These are phyloP conservation scores for Yarrowia phangngaensis DNA, from an alignment of 805 yeast species.

Conservation along the genomic window DNA sequence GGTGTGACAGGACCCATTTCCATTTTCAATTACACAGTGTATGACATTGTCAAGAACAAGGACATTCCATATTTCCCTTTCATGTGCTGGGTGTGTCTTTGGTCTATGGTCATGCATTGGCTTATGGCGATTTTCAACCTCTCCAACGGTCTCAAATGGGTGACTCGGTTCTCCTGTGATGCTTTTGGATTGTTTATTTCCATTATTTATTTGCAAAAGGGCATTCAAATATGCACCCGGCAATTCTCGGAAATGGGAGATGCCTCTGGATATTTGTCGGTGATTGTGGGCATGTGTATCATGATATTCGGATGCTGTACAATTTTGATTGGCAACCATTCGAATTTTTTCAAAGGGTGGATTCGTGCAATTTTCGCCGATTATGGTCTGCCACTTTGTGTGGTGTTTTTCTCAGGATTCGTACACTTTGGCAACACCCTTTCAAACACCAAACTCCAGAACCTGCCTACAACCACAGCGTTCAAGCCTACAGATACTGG, in stretches of 20 bases:
- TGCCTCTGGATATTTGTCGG: slow-evolving; percentile 62
- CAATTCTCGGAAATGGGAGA: slow-evolving; percentile 54
- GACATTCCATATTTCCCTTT: slow-evolving; percentile 67
- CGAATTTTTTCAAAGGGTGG: slow-evolving; percentile 57
- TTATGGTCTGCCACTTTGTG: slow-evolving; percentile 78
- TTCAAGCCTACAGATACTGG: slow-evolving; percentile 63
- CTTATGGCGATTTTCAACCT: slow-evolving; percentile 65
- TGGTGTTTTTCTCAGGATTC: slow-evolving; percentile 88
- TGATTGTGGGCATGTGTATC: slow-evolving; percentile 72
- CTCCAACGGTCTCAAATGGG: slow-evolving; percentile 62
- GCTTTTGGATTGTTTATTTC: slow-evolving; percentile 90
- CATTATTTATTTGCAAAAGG: slow-evolving; percentile 83
- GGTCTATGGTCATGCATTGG: slow-evolving; percentile 84
- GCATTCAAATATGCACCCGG: slow-evolving; percentile 69
- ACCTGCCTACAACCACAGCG: slow-evolving; percentile 64
- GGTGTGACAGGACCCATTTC: slow-evolving; percentile 97
- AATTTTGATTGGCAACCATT: slow-evolving; percentile 50
- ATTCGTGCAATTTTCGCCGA: slow-evolving; percentile 72
- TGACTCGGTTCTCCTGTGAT: slow-evolving; percentile 82
- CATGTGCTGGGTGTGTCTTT: slow-evolving; percentile 92
- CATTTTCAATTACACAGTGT: slow-evolving; percentile 87
- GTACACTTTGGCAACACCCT: slow-evolving; percentile 85
- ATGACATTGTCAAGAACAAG: slow-evolving; percentile 57
- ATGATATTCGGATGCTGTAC: slow-evolving; percentile 58
- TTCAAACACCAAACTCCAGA: slow-evolving; percentile 52